Percentiles rank a stretch among this genome's conserved stretches.
Conservation (phyloP, 2,329 filamentous ascomycete species). For the Nemania sp. region DNA sequence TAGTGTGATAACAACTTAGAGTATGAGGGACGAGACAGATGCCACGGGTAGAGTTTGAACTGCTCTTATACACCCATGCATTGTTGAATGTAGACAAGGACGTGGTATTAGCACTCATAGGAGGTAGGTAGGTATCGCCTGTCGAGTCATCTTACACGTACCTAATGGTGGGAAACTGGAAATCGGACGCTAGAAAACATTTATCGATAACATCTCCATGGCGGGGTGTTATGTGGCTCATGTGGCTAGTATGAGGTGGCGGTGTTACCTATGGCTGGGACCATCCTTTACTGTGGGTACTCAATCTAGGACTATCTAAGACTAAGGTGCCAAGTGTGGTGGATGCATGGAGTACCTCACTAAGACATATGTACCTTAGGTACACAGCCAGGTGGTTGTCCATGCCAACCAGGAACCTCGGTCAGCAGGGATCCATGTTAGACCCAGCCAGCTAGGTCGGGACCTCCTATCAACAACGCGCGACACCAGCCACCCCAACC, state of each 20-base stretch:
- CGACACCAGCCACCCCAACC: conserved; percentile 43
- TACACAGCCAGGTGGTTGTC: conserved; percentile 27
- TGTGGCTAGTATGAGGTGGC: not conserved
- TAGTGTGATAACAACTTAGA: not conserved
- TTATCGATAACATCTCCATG: conserved; percentile 33
- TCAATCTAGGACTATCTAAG: too few species aligned
- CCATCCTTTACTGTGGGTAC: too few species aligned
- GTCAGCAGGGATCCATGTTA: conserved; percentile 34
- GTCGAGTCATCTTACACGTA: conserved; percentile 24
- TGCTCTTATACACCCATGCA: not conserved
- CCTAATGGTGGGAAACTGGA: conserved; percentile 17
- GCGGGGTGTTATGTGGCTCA: conserved; percentile 35
- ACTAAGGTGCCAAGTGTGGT: too few species aligned
- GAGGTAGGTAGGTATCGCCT: not conserved
- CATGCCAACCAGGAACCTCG: conserved; percentile 39
- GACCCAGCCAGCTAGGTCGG: conserved; percentile 24
- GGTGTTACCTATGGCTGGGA: too few species aligned
- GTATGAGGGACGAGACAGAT: too few species aligned
- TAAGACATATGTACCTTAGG: not conserved
- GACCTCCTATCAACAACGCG: conserved; percentile 36
- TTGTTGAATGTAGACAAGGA: not conserved
- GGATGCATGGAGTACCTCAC: too few species aligned
- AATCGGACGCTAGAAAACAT: not conserved
- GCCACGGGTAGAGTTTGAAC: too few species aligned
- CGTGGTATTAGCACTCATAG: too few species aligned